Evolutionary conservation across 345 rosid genomes (phyloP).

Genomic region (Eucalyptus caleyi): DNA sequence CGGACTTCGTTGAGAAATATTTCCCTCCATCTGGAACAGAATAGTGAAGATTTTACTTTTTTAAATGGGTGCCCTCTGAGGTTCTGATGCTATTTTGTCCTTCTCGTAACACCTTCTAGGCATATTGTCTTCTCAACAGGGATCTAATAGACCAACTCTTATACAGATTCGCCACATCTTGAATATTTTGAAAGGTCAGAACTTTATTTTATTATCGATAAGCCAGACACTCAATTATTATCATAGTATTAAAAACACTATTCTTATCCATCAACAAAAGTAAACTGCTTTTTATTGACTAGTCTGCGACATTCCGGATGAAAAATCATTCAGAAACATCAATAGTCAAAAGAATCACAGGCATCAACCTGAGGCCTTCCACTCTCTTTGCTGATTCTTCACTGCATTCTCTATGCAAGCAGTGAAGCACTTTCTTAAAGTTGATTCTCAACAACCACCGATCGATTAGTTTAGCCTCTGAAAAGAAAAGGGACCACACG

Average conservation of each 20-base stretch:
- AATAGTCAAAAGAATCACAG: background rate
- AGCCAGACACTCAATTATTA: background rate
- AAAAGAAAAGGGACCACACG: background rate
- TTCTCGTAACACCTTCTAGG: background rate
- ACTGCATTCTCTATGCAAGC: background rate
- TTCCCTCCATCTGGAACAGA: background rate
- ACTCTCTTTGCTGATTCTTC: background rate
- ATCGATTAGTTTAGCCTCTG: background rate
- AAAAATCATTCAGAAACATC: background rate
- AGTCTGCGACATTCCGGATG: background rate
- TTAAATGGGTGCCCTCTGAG: background rate
- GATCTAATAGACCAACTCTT: background rate
- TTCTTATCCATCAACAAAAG: background rate
- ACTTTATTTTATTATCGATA: background rate
- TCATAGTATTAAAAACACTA: background rate
- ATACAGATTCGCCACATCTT: background rate
- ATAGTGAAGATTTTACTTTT: background rate
- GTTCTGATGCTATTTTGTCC: background rate
- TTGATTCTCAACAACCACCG: background rate
- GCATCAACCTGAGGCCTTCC: background rate
- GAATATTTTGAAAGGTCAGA: background rate
- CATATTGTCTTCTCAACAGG: background rate
- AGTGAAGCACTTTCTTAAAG: background rate
- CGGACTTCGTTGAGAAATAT: background rate
- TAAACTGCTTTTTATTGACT: background rate